phyloP scores from a whole-genome alignment of 2,329 filamentous ascomycete genomes.

The Alternaria metachromatica region DNA sequence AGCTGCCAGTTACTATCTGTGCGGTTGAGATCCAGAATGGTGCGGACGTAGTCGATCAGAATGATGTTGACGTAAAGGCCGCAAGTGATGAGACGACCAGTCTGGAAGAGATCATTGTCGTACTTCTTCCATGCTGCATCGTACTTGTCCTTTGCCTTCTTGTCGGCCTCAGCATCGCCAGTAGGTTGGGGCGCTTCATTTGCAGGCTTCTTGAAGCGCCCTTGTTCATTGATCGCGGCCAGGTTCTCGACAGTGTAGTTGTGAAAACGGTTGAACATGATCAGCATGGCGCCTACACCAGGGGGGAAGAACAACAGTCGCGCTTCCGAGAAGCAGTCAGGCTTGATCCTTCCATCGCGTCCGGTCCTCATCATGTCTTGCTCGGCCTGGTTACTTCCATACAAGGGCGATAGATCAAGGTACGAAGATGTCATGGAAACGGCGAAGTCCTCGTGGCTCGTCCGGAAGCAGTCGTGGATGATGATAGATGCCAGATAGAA shows the following conservation, averaged over 20 bases:
- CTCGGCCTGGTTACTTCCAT: conserved; percentile 72
- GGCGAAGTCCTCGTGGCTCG: conserved; percentile 67
- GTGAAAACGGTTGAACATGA: conserved; percentile 78
- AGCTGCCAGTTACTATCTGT: conserved; percentile 81
- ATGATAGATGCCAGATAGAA: conserved; percentile 77
- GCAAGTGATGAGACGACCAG: conserved; percentile 59
- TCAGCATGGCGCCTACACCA: conserved; percentile 70
- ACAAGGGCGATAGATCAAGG: conserved; percentile 74
- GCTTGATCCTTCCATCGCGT: conserved; percentile 72
- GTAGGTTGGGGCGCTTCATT: conserved; percentile 27
- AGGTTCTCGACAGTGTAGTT: conserved; percentile 84
- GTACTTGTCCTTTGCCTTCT: conserved; percentile 28
- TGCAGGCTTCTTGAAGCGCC: conserved; percentile 73
- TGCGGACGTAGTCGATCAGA: conserved; percentile 61
- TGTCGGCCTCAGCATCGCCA: conserved; percentile 53
- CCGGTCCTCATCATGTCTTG: conserved; percentile 70
- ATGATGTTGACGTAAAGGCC: conserved; percentile 63
- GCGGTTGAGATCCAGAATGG: conserved; percentile 66
- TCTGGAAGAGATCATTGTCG: conserved; percentile 60
- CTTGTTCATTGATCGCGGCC: conserved; percentile 83
- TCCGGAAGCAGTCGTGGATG: conserved; percentile 69
- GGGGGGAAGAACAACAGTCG: conserved; percentile 71
- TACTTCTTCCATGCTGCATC: conserved; percentile 47
- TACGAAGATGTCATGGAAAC: conserved; percentile 75
- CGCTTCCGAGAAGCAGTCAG: conserved; percentile 72